Conservation (phyloP, 768 basidiomycete genomes). For the Lactarius trivialis region DNA sequence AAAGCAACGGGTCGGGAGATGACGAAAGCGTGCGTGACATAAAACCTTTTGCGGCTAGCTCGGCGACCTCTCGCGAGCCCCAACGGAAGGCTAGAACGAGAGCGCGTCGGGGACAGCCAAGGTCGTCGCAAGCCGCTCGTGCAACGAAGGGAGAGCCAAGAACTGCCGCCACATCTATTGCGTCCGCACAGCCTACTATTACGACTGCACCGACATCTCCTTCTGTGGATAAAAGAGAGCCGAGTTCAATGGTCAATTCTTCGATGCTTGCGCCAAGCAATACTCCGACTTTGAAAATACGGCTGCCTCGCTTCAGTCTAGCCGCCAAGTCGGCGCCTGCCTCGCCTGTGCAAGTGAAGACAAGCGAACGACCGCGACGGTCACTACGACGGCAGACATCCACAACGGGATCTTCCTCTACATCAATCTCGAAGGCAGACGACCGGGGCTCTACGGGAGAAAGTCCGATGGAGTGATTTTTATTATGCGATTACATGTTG, state of each 20-base stretch:
- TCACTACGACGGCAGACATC: conserved; percentile 20
- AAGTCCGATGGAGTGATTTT: conserved; percentile 17
- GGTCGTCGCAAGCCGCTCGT: not conserved
- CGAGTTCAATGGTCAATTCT: conserved; percentile 7
- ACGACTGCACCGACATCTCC: not conserved
- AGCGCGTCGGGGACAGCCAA: conserved; percentile 13
- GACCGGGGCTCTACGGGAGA: conserved; percentile 10
- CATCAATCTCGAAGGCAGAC: conserved; percentile 16
- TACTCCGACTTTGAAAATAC: conserved; percentile 18
- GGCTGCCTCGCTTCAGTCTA: conserved; percentile 18
- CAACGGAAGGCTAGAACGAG: conserved; percentile 11
- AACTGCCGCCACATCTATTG: not conserved
- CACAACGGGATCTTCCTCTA: conserved; percentile 19
- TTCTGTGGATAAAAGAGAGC: not conserved
- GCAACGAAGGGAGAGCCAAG: conserved; percentile 5
- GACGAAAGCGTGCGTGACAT: conserved; percentile 5
- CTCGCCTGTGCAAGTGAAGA: conserved; percentile 10
- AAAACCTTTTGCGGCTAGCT: not conserved
- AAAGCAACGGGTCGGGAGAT: conserved; percentile 18
- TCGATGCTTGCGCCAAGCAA: not conserved
- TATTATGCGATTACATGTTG: not conserved
- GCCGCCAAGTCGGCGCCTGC: conserved; percentile 7
- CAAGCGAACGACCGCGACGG: conserved; percentile 17
- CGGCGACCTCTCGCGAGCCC: conserved; percentile 9
- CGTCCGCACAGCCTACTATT: not conserved